phyloP scores from a whole-genome alignment of 768 basidiomycete genomes.

The Termitomyces eurrhizus region DNA sequence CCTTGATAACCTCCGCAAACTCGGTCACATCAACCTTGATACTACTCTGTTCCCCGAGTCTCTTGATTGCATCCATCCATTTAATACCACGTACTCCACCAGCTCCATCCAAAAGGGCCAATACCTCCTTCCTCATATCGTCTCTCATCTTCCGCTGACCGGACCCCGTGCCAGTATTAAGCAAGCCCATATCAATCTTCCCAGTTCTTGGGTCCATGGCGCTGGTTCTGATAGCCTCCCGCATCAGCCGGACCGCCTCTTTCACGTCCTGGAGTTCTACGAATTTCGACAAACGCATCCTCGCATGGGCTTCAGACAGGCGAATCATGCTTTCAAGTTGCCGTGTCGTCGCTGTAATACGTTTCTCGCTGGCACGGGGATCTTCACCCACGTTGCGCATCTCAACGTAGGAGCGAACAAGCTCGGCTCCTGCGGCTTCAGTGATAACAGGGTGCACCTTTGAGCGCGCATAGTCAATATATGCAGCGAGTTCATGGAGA shows the following conservation, averaged over 20 bases:
- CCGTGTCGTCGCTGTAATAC: constrained; percentile 97
- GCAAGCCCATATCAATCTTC: constrained; percentile 94
- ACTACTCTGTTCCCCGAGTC: constrained; percentile 80
- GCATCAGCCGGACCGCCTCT: constrained; percentile 93
- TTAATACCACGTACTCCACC: constrained; percentile 61
- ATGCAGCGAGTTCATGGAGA: constrained; percentile 85
- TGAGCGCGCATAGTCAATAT: constrained; percentile 89
- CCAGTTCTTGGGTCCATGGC: constrained; percentile 96
- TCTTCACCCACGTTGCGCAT: constrained; percentile 92
- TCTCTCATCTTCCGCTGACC: constrained; percentile 83
- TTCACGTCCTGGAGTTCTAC: constrained; percentile 86
- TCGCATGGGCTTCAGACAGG: constrained; percentile 91
- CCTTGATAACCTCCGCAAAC: constrained; percentile 75
- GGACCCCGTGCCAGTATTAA: constrained; percentile 89
- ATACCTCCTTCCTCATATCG: constrained; percentile 85
- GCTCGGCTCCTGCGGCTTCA: constrained; percentile 78
- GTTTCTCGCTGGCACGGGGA: constrained; percentile 81
- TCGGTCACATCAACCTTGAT: constrained; percentile 76
- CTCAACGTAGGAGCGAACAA: constrained; percentile 87
- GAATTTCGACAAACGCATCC: constrained; percentile 88
- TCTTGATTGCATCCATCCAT: constrained; percentile 80
- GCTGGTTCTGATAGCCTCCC: constrained; percentile 90
- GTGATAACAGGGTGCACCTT: constrained; percentile 84
- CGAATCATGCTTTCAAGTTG: constrained; percentile 98
- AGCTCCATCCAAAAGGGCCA: constrained; percentile 55